Evolutionary conservation across 2,329 filamentous ascomycete genomes (phyloP), one percentile per base, ranked within the genome.

Genomic region (Exophiala viscosa): DNA sequence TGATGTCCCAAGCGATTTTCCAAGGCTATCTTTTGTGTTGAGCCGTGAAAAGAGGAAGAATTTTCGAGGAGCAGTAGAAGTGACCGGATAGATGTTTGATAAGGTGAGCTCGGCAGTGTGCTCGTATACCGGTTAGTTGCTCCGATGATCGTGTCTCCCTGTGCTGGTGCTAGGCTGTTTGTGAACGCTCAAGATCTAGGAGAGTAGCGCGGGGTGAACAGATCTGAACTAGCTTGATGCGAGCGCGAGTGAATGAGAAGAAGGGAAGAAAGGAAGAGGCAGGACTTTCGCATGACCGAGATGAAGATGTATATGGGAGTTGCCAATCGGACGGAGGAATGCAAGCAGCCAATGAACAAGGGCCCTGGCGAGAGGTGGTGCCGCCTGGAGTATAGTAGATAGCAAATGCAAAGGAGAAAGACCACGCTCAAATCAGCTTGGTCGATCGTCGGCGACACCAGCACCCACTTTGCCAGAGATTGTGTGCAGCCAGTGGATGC

Each of bases 231-330:
- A 44, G 43, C 31, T 40, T 40, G 46, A 50, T 50, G 52, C 54
- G 36, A 47, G 17, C 28, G 23, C 32, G 52, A 46, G 42, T 15
- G 23, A 33, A 33, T 46, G 31, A 45, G 36, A 47, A 28, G 38
- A 38, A 36, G 31, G 48, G 36, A 47, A 28, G 38, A 38, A 36
- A 50, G 38, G 48, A 45, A 44, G 46, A 40, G 49, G 38, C 20
- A 38, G 35, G 20, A 17, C 38, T 40, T 31, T 33, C 40, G 23
- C 39, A 38, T 14, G 43, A 40, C 49, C 40, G 34, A 52, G 48
- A 48, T 35, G 50, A 48, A 39, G 53, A 56, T 55, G 56, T 59
- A 58, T 55, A 59, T 54, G 50, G 43, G 38, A 50, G 40, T 59
- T 59, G 46, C 48, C 50, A 59, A 59, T 56, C 40, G 53, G 56